Percentiles rank a stretch among this genome's conserved stretches.
phyloP scores from a whole-genome alignment of 805 yeast species.

The Candida golubevii region DNA sequence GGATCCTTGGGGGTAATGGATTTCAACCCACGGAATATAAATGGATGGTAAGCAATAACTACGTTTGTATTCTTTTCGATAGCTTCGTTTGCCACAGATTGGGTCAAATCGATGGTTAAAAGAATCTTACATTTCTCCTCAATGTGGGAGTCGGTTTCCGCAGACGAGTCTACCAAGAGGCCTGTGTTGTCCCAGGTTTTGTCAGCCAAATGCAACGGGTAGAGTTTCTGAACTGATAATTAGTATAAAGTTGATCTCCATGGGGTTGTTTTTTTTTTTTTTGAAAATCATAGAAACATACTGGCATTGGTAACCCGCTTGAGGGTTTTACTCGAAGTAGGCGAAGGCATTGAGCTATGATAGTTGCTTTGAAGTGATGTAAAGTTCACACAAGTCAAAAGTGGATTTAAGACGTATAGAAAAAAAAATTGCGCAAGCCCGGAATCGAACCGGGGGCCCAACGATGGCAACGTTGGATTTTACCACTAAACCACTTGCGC shows the following conservation, averaged over 20 bases:
- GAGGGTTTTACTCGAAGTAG: constrained; percentile 44
- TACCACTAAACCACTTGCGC: constrained; percentile 22
- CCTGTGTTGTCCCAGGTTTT: constrained; percentile 96
- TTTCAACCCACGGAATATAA: constrained; percentile 86
- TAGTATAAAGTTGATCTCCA: no score
- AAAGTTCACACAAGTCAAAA: background rate
- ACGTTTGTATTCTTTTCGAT: constrained; percentile 48
- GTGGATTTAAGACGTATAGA: no score
- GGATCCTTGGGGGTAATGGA: constrained; percentile 59
- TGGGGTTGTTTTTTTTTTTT: background rate
- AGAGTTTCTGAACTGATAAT: constrained; percentile 59
- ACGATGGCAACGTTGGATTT: constrained; percentile 21
- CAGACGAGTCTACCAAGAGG: constrained; percentile 64
- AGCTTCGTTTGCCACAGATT: constrained; percentile 83
- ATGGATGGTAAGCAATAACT: constrained; percentile 86
- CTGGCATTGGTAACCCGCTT: constrained; percentile 36
- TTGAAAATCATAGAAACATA: constrained; percentile 18
- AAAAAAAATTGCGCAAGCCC: constrained; percentile 18
- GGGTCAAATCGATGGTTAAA: constrained; percentile 82
- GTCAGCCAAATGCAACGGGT: constrained; percentile 81
- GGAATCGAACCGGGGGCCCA: constrained; percentile 22
- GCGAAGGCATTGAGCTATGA: constrained; percentile 9
- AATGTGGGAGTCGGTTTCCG: constrained; percentile 5
- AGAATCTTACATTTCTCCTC: constrained; percentile 38
- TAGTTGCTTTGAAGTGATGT: background rate